Percentiles rank a stretch among this genome's conserved stretches.
These are phyloP conservation scores for Trichophyton schoenleinii DNA, from an alignment of 2,329 filamentous ascomycete species.

Conservation along the genomic window DNA sequence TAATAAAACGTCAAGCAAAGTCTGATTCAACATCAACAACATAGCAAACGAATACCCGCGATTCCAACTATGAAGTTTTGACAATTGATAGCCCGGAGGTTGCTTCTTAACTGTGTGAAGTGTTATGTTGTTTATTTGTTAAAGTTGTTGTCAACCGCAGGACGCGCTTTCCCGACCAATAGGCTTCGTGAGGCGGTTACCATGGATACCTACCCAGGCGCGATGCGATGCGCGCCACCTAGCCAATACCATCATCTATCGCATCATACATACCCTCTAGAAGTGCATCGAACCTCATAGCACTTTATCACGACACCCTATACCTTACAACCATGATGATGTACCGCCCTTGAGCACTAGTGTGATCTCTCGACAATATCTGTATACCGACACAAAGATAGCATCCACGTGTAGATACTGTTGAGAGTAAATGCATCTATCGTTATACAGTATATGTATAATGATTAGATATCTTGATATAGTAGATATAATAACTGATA, in stretches of 20 bases:
- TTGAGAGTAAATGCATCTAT: neutral
- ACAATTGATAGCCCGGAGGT: neutral
- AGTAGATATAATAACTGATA: neutral
- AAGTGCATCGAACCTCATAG: neutral
- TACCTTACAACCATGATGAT: too few relatives aligned
- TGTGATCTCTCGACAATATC: neutral
- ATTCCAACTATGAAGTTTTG: neutral
- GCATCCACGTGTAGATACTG: neutral
- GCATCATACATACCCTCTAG: neutral
- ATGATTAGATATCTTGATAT: neutral
- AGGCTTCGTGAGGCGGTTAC: neutral
- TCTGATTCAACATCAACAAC: neutral
- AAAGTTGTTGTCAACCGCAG: neutral
- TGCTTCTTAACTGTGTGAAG: neutral
- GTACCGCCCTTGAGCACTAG: neutral
- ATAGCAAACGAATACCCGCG: neutral
- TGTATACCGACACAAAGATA: neutral
- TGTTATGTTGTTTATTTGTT: neutral
- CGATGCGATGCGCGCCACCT: neutral
- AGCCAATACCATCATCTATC: neutral
- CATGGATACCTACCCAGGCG: neutral
- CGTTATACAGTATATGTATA: neutral
- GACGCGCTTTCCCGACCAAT: neutral
- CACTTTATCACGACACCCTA: neutral
- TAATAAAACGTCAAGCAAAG: neutral